These are phyloP conservation scores for Suillus hirtellus DNA, from an alignment of 768 basidiomycete species.

Conservation along the genomic window DNA sequence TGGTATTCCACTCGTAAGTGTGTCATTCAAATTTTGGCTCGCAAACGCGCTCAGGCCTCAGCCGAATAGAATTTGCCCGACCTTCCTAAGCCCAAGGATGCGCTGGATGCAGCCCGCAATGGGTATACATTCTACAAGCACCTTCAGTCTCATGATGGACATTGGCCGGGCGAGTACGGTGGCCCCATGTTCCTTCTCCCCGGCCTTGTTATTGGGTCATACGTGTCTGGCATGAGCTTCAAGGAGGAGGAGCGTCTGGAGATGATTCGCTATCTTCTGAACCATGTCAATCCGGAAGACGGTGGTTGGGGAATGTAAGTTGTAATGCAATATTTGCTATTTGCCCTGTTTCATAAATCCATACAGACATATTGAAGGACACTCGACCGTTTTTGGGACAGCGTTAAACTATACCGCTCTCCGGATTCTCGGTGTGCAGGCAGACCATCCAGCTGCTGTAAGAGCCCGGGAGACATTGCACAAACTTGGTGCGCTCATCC, in stretches of 20 bases:
- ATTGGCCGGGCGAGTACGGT: conserved; percentile 94
- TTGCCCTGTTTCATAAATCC: conserved; percentile 2
- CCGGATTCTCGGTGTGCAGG: conserved; percentile 80
- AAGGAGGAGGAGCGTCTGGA: conserved; percentile 80
- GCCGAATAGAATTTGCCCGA: conserved; percentile 55
- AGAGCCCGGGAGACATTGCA: conserved; percentile 84
- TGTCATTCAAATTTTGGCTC: background rate
- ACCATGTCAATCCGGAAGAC: conserved; percentile 74
- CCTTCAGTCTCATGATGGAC: conserved; percentile 87
- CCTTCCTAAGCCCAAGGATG: conserved; percentile 61
- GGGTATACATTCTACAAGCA: conserved; percentile 89
- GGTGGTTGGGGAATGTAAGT: conserved; percentile 98
- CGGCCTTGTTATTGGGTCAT: conserved; percentile 95
- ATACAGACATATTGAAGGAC: conserved; percentile 86
- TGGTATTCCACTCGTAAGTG: conserved; percentile 68
- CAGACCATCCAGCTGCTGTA: conserved; percentile 82
- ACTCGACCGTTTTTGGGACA: conserved; percentile 92
- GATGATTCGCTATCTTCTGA: conserved; percentile 90
- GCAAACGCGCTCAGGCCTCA: conserved; percentile 1
- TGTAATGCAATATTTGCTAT: conserved; percentile 7
- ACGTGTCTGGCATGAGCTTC: conserved; percentile 82
- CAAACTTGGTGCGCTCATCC: conserved; percentile 58
- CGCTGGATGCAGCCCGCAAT: conserved; percentile 80
- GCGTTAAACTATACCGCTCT: conserved; percentile 88
- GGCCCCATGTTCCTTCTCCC: conserved; percentile 86